A percentile compares a stretch with the other conserved stretches of the same genome.
These are phyloP conservation scores for Boletellus deceptivus DNA, from an alignment of 1,284 basidiomycete species.

Conservation along the genomic window DNA sequence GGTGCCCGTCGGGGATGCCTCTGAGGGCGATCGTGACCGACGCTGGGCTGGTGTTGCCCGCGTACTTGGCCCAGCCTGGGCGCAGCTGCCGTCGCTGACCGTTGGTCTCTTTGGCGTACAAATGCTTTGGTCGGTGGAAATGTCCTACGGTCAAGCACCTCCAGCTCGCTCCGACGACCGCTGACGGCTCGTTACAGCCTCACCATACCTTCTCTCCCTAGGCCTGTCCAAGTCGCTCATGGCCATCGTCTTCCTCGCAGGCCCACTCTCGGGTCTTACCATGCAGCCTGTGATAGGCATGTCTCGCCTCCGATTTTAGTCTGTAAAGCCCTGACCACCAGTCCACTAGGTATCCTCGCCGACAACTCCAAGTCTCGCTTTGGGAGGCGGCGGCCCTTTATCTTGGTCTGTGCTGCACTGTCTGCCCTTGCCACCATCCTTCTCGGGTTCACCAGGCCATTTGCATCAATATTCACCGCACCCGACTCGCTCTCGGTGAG, in stretches of 20 bases:
- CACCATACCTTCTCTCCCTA: slow-evolving; percentile 88
- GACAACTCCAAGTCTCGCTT: slow-evolving; percentile 86
- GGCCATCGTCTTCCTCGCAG: slow-evolving; percentile 92
- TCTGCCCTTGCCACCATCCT: slow-evolving; percentile 76
- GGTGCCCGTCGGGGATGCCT: slow-evolving; percentile 38
- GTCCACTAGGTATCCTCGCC: slow-evolving; percentile 64
- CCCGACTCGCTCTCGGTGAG: slow-evolving; percentile 38
- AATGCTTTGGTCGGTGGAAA: slow-evolving; percentile 88
- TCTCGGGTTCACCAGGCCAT: slow-evolving; percentile 78
- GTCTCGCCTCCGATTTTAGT: slow-evolving; percentile 1
- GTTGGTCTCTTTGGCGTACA: slow-evolving; percentile 80
- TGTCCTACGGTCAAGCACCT: slow-evolving; percentile 74
- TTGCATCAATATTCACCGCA: slow-evolving; percentile 62
- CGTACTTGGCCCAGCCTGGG: slow-evolving; percentile 60
- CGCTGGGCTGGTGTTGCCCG: slow-evolving; percentile 55
- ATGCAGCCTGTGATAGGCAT: slow-evolving; percentile 87
- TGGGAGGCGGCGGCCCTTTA: slow-evolving; percentile 84
- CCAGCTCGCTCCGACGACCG: not conserved
- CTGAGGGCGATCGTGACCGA: slow-evolving; percentile 32
- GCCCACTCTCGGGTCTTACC: slow-evolving; percentile 87
- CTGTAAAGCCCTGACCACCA: not conserved
- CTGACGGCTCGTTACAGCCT: slow-evolving; percentile 44
- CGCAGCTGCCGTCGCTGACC: slow-evolving; percentile 70
- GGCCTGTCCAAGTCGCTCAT: slow-evolving; percentile 87
- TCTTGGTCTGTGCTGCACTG: slow-evolving; percentile 69